Percentiles rank a stretch among this genome's conserved stretches.
Conservation (phyloP, 495 filamentous ascomycete species). For the Aspergillus taichungensis region DNA sequence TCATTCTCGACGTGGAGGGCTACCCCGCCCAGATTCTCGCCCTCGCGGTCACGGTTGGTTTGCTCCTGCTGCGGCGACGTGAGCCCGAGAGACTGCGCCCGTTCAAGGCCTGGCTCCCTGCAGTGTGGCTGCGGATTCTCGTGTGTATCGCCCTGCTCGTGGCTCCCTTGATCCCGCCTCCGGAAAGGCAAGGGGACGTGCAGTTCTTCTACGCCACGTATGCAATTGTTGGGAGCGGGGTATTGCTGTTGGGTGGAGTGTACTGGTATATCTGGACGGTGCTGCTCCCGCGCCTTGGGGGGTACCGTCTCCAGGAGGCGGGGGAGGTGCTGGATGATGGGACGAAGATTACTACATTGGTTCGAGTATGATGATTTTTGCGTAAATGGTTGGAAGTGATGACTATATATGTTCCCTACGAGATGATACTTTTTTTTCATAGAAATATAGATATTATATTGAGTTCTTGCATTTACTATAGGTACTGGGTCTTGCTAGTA, state of each 20-base stretch:
- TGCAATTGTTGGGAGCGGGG: constrained; percentile 58
- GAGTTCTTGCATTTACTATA: no score
- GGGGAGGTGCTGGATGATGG: constrained; percentile 49
- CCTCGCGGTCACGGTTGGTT: constrained; percentile 49
- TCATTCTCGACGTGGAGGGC: constrained; percentile 64
- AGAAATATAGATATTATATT: no score
- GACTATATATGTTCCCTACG: no score
- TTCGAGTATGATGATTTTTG: constrained; percentile 10
- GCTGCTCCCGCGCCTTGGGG: constrained; percentile 48
- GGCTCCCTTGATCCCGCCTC: constrained; percentile 38
- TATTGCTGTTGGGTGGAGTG: constrained; percentile 55
- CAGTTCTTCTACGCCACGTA: constrained; percentile 64
- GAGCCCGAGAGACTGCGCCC: constrained; percentile 56
- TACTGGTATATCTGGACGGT: constrained; percentile 71
- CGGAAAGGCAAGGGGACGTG: constrained; percentile 40
- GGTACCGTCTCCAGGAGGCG: constrained; percentile 52
- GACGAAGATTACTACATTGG: constrained; percentile 48
- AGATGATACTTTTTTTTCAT: no score
- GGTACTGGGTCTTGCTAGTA: no score
- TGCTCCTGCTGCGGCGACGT: constrained; percentile 52
- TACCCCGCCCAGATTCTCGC: constrained; percentile 57
- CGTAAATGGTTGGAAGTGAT: no score
- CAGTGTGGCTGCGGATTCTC: constrained; percentile 30
- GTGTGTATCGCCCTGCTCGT: constrained; percentile 25
- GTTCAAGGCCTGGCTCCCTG: constrained; percentile 54